Percentiles rank a stretch among this genome's conserved stretches.
These are phyloP conservation scores for Skeletonema potamos DNA, from an alignment of 108 stramenopile genomes.

Conservation along the genomic window DNA sequence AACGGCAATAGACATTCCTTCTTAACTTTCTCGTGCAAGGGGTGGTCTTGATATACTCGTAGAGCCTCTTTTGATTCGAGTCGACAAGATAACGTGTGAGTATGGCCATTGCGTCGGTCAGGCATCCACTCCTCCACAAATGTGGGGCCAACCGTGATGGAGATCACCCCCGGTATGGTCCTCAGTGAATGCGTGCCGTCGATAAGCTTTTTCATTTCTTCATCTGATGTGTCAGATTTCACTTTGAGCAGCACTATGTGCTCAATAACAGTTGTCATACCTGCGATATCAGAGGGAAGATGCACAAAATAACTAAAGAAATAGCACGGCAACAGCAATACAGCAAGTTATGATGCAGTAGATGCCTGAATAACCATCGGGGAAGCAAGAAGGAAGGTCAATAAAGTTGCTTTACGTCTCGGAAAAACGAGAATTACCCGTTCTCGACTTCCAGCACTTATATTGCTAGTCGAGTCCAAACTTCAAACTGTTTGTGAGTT, in stretches of 20 bases:
- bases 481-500: too few species aligned
- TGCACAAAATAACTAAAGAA: not conserved
- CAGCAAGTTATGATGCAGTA: too few species aligned
- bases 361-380: too few species aligned
- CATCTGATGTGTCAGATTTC: conserved; percentile 12
- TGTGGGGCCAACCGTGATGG: conserved; percentile 26
- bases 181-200: conserved; percentile 27
- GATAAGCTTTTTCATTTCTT: conserved; percentile 17
- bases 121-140: conserved; percentile 50
- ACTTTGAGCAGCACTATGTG: conserved; percentile 49
- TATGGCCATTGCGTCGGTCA: conserved; percentile 32
- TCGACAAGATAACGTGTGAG: conserved; percentile 27
- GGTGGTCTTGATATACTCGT: conserved; percentile 38
- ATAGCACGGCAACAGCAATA: too few species aligned
- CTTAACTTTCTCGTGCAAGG: conserved; percentile 28
- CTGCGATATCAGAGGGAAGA: not conserved
- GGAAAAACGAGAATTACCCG: too few species aligned
- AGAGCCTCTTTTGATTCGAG: conserved; percentile 32
- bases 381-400: too few species aligned
- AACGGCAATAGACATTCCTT: conserved; percentile 22
- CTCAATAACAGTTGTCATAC: conserved; percentile 24
- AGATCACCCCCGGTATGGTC: conserved; percentile 33
- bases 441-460: too few species aligned
- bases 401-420: too few species aligned
- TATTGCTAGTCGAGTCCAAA: too few species aligned